Conservation (phyloP, 208 protist species). For the Borovskyia barvae region DNA sequence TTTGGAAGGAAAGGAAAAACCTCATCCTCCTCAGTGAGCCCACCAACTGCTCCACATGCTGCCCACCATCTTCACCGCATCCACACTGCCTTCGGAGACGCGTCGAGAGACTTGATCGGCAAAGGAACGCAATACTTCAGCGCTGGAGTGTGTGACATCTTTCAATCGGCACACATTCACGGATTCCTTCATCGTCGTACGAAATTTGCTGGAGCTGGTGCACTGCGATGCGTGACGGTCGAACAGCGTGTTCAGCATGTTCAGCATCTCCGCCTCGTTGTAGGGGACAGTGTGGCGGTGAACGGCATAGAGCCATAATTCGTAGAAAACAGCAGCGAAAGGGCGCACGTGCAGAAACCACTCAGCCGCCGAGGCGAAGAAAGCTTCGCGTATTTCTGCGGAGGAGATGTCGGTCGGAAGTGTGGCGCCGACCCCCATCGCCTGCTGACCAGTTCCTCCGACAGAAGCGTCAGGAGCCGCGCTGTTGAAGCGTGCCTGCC, state of each 20-base stretch:
- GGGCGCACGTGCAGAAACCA: conserved; percentile 69
- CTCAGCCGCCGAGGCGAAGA: conserved; percentile 59
- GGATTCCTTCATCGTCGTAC: conserved; percentile 42
- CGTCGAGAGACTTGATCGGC: conserved; percentile 29
- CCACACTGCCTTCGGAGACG: conserved; percentile 20
- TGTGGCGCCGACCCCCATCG: not conserved
- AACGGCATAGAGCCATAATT: conserved; percentile 62
- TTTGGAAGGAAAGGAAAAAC: not conserved
- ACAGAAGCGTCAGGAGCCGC: not conserved
- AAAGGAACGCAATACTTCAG: conserved; percentile 36
- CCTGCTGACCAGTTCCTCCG: not conserved
- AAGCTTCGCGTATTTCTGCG: conserved; percentile 32
- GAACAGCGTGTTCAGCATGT: conserved; percentile 52
- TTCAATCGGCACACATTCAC: conserved; percentile 58
- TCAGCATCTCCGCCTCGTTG: conserved; percentile 23
- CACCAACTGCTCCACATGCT: conserved; percentile 23
- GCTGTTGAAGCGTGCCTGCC: not conserved
- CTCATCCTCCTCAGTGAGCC: not conserved
- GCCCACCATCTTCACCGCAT: conserved; percentile 32
- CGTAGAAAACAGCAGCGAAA: conserved; percentile 54
- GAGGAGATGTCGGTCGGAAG: not conserved
- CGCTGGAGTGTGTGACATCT: conserved; percentile 46
- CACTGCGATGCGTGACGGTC: conserved; percentile 35
- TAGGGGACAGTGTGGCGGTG: conserved; percentile 36
- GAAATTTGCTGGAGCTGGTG: conserved; percentile 35